Percentiles rank a stretch among this genome's conserved stretches.
phyloP scores from a whole-genome alignment of 768 basidiomycete species.

The Jaapia argillacea region DNA sequence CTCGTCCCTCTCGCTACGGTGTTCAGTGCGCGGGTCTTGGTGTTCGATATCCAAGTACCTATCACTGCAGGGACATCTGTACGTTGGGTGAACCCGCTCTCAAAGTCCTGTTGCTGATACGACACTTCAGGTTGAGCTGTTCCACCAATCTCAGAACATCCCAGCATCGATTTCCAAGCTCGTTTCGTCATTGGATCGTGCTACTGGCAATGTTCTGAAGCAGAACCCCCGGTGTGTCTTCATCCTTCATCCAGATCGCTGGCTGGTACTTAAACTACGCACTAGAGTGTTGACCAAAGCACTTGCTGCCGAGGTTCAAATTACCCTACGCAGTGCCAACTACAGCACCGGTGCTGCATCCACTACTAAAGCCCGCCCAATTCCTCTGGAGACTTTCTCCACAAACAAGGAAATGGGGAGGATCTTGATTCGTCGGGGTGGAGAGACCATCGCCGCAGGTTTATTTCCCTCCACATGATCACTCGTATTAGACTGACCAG shows the following conservation, averaged over 20 bases:
- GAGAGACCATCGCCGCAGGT: constrained; percentile 95
- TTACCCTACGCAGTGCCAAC: constrained; percentile 54
- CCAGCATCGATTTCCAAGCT: constrained; percentile 84
- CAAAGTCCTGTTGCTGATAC: too few relatives aligned
- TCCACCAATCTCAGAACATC: constrained; percentile 88
- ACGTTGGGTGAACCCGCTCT: too few relatives aligned
- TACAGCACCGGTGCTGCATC: constrained; percentile 34
- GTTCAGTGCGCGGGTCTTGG: constrained; percentile 83
- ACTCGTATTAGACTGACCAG: constrained; percentile 1
- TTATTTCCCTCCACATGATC: constrained; percentile 7
- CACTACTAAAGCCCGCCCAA: constrained; percentile 36
- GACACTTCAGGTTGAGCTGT: constrained; percentile 65
- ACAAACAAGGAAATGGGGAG: constrained; percentile 95
- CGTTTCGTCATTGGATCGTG: constrained; percentile 68
- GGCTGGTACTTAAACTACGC: neutral
- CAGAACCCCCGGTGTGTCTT: constrained; percentile 70
- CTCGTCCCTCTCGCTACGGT: constrained; percentile 65
- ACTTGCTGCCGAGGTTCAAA: constrained; percentile 76
- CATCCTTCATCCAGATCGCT: neutral
- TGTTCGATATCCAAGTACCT: constrained; percentile 88
- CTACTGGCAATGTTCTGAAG: constrained; percentile 64
- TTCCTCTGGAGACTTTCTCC: constrained; percentile 82
- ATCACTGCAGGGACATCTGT: constrained; percentile 84
- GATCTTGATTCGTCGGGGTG: constrained; percentile 75
- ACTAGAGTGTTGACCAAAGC: constrained; percentile 78